Evolutionary conservation across 441 rosid species (phyloP).

Genomic region (Corymbia citriodora): DNA sequence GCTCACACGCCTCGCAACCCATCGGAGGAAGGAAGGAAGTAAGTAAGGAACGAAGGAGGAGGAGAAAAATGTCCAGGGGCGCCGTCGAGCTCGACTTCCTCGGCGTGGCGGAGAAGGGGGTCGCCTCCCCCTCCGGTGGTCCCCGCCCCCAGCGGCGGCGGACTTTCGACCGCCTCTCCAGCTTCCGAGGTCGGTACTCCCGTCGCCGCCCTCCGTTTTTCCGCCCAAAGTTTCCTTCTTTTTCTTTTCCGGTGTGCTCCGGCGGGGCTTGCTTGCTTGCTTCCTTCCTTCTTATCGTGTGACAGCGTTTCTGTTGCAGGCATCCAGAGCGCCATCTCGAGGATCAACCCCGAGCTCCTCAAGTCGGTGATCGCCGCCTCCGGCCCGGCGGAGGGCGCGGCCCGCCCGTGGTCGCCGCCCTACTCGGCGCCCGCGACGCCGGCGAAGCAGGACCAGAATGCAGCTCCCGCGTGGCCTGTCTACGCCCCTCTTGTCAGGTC

Average conservation of each 20-base stretch:
- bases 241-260: too few relatives aligned
- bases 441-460: conserved; percentile 15
- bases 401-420: conserved; percentile 14
- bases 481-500: conserved; percentile 37
- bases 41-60: neutral
- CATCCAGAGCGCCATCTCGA: conserved; percentile 76
- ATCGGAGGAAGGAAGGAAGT: neutral
- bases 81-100: conserved; percentile 81
- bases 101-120: conserved; percentile 37
- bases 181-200: conserved; percentile 54
- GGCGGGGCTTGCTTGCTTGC: too few relatives aligned
- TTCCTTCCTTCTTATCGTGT: neutral
- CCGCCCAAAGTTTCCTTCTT: too few relatives aligned
- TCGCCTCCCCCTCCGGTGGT: conserved; percentile 3
- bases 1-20: neutral
- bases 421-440: conserved; percentile 48
- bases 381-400: neutral
- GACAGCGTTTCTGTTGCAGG: conserved; percentile 20
- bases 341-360: conserved; percentile 69
- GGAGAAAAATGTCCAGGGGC: conserved; percentile 39
- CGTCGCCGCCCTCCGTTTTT: neutral
- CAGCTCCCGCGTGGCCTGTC: conserved; percentile 25
- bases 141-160: conserved; percentile 29
- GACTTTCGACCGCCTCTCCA: conserved; percentile 48
- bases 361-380: conserved; percentile 62